Base-by-base conservation (phyloP, 2,329 filamentous ascomycete species). In the Aspergillus pseudoviridinutans region DNA sequence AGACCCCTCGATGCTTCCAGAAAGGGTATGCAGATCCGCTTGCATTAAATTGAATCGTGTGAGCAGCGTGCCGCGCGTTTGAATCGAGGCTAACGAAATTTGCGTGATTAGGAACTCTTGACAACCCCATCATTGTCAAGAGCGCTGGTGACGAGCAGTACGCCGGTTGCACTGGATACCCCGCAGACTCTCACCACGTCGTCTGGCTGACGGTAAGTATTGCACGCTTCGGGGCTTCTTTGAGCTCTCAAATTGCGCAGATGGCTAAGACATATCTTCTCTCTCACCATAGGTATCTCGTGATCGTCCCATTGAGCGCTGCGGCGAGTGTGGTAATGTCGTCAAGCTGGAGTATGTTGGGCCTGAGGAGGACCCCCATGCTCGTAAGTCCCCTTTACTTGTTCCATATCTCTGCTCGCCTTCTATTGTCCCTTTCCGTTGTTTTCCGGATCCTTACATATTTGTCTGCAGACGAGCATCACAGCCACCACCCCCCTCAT, bases 261-360 rank as follows among this genome's bases (percentile, higher is more conserved):
- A 22, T 46, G 6, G 12, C 55, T 56, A 49, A 55, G 38, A 29
- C 25, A 20, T 42, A 9, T 22, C 27, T 17, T 17, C 17, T 28
- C 2, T 49, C 9, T 24, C 24, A 14, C 44, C 22, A n/a, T 51
- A 94, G 90, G 85, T 95, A 72, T 89, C 90, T 75, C 90, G 90
- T 74, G 87, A 94, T 58, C 92, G 94, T 75, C 94, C 94, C 58
- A 79, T 96, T 68, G 91, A 95, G 83, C 91, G 94, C 77, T 99
- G 94, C 87, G 87, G 87, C 73, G 94, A 99, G 84, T 99, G 94
- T 80, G 94, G 94, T 68, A 91, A 87, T 76, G 91, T 94, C 67
- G 92, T 96, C 84, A 95, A 96, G 88, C 94, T 97, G 90, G 89
- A 97, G 76, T 99, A 96, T 79, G 80, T 96, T 66, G 94, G 94